Evolutionary conservation across 225 moss, liverwort and hornwort species (phyloP), one percentile per base, ranked within the genome.

Genomic region (Marchantia polymorpha): DNA sequence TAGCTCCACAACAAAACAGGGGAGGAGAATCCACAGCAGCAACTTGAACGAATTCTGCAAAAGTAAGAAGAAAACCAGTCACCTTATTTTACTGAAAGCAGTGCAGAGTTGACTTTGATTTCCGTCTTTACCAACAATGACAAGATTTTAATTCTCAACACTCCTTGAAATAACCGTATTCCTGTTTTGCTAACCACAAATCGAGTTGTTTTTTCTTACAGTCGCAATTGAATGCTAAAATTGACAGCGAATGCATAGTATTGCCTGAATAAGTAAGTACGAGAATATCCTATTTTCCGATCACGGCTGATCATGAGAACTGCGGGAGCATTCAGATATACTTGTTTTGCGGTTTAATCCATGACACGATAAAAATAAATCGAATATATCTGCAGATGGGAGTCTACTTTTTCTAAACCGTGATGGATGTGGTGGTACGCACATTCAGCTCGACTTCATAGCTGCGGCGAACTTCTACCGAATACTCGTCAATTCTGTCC

Each of bases 361-460:
- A 61, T 5, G n/a, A 17, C 9, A 61, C 22, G 22, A 4, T 61
- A 2, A 61, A 23, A 8, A 23, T 61, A 23, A 61, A 61, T 3
- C 12, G 64, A 65, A 29, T 8, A 5, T 12, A 27, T 16, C 39
- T 39, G 19, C 17, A 60, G 22, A 60, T 6, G 17, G 6, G 60
- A 60, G 39, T 39, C 39, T 39, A 39, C 39, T 39, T 39, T 39
- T 39, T 2, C 19, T 1, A 60, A 13, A 65, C 25, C 26, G 65
- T 27, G 65, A 29, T 29, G 12, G 47, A 48, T 0, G 8, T 2
- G 27, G 47, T 52, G 52, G 8, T 52, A 80, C 90, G 87, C 77
- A 96, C 96, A 78, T 84, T 88, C 27, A 96, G 88, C 80, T 94
- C 89, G 10, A 61, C 78, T 81, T 85, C 86, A 73, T 96, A 96